Evolutionary conservation across 164 flowering plant species (phyloP).

Genomic region (Santalum album): DNA sequence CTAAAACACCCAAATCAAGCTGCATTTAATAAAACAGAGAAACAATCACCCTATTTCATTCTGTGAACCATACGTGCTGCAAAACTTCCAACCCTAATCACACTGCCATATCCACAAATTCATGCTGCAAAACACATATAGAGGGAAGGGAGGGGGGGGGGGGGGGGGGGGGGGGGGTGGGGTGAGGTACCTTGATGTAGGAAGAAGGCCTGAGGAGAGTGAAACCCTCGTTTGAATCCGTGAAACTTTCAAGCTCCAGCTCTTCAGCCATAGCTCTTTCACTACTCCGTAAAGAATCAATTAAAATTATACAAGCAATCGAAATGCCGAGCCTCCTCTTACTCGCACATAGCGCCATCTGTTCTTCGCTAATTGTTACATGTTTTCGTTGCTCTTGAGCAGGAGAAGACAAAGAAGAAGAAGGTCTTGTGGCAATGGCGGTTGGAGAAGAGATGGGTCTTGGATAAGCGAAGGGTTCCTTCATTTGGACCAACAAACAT

Average conservation of each 20-base stretch:
- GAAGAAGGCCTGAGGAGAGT: conserved; percentile 82
- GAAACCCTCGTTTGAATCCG: conserved; percentile 64
- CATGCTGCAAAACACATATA: background rate
- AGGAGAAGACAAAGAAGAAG: too few relatives aligned
- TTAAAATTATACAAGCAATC: background rate
- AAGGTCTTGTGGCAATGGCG: too few relatives aligned
- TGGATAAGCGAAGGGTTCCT: too few relatives aligned
- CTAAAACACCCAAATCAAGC: conserved; percentile 17
- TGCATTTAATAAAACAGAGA: background rate
- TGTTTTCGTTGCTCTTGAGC: too few relatives aligned
- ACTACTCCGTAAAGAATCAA: background rate
- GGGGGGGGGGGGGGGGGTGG: background rate
- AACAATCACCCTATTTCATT: too few relatives aligned
- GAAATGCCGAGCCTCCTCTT: background rate
- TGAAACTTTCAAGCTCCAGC: conserved; percentile 55
- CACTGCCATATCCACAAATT: background rate
- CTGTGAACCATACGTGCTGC: too few relatives aligned
- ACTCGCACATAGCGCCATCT: background rate
- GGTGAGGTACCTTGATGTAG: conserved; percentile 37
- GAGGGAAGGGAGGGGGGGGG: background rate
- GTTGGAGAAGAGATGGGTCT: too few relatives aligned
- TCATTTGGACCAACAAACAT: too few relatives aligned
- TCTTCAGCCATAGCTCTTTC: conserved; percentile 15
- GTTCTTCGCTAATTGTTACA: background rate
- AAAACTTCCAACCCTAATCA: too few relatives aligned